These are phyloP conservation scores for Trichoderma hamatum DNA, from an alignment of 2,329 filamentous ascomycete genomes.

Conservation along the genomic window DNA sequence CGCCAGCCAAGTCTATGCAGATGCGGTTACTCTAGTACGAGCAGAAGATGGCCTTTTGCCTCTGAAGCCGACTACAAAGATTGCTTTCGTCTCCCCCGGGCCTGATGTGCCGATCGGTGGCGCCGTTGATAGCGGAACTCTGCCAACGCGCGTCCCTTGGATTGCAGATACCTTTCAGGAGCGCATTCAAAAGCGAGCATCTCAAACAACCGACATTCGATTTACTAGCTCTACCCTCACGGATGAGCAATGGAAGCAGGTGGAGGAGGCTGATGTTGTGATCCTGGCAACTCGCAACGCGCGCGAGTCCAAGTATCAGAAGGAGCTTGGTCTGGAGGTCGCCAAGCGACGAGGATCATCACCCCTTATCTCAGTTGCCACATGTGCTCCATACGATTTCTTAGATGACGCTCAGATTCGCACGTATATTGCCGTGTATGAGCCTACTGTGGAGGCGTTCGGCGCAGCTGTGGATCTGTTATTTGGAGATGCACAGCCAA, in stretches of 20 bases:
- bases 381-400: slow-evolving; percentile 36
- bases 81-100: slow-evolving; percentile 34
- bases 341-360: slow-evolving; percentile 26
- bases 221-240: slow-evolving; percentile 31
- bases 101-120: slow-evolving; percentile 33
- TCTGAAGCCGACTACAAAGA: slow-evolving; percentile 27
- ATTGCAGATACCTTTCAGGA: slow-evolving; percentile 33
- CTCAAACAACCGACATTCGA: slow-evolving; percentile 30
- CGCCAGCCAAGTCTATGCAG: slow-evolving; percentile 30
- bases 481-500: slow-evolving; percentile 29
- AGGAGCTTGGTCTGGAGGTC: slow-evolving; percentile 31
- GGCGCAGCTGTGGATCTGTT: slow-evolving; percentile 31
- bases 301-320: slow-evolving; percentile 33
- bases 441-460: slow-evolving; percentile 36
- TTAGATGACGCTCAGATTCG: slow-evolving; percentile 30
- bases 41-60: slow-evolving; percentile 29
- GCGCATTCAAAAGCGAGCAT: slow-evolving; percentile 28
- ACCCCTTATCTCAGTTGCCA: slow-evolving; percentile 32
- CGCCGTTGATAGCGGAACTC: slow-evolving; percentile 32
- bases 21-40: slow-evolving; percentile 33
- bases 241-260: slow-evolving; percentile 29
- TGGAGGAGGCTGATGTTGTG: slow-evolving; percentile 33
- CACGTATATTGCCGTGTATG: slow-evolving; percentile 35
- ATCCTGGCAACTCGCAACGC: slow-evolving; percentile 35
- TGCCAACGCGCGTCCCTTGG: slow-evolving; percentile 35